Percentiles rank a stretch among this genome's conserved stretches.
Evolutionary conservation across 2,329 filamentous ascomycete species (phyloP).

Genomic region (Zasmidium angulare): DNA sequence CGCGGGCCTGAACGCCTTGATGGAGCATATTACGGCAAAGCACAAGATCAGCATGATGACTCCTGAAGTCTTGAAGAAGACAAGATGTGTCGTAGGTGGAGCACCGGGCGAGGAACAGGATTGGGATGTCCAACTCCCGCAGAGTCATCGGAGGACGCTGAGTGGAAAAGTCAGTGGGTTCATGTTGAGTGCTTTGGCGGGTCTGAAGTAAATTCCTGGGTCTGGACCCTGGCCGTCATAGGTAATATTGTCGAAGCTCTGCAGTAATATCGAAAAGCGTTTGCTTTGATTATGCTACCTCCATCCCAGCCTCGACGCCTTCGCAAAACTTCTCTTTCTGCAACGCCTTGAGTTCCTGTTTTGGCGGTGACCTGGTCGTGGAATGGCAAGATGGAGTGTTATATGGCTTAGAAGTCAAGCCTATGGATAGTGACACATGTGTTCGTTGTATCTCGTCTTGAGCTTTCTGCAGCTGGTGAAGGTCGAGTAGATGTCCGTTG

Average conservation of each 20-base stretch:
- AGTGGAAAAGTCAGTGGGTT: background rate
- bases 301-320: too few species aligned
- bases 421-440: background rate
- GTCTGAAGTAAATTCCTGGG: background rate
- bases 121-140: constrained; percentile 5
- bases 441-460: background rate
- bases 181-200: constrained; percentile 1
- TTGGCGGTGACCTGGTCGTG: constrained; percentile 1
- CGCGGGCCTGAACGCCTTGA: constrained; percentile 23
- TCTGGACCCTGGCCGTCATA: too few species aligned
- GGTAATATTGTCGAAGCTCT: too few species aligned
- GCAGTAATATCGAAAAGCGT: too few species aligned
- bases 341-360: constrained; percentile 25
- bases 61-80: constrained; percentile 30
- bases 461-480: background rate
- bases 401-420: background rate
- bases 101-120: constrained; percentile 29
- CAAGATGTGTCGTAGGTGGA: constrained; percentile 39
- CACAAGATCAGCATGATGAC: constrained; percentile 36
- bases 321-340: too few species aligned
- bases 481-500: too few species aligned
- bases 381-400: background rate
- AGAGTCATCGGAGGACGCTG: background rate
- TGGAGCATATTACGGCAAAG: constrained; percentile 39
- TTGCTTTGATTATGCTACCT: too few species aligned